Evolutionary conservation across 306 rosid genomes (phyloP).

Genomic region (Trifolium fragiferum): DNA sequence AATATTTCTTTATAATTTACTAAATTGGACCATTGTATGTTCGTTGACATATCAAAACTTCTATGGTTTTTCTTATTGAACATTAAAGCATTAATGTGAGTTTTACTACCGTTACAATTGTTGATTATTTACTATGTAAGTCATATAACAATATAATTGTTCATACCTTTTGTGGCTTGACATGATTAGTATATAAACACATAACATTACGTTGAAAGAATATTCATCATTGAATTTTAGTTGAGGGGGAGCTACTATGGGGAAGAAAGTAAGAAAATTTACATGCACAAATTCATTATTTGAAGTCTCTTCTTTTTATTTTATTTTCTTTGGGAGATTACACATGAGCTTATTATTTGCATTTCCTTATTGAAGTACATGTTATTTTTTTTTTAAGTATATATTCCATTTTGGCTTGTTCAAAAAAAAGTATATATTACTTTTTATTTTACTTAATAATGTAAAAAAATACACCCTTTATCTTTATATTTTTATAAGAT

Average conservation of each 20-base stretch:
- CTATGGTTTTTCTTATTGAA: background rate
- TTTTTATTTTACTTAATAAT: too few relatives aligned
- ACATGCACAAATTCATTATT: background rate
- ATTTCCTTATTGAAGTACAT: conserved; percentile 6
- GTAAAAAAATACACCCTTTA: background rate
- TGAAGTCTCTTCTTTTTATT: background rate
- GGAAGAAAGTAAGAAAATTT: conserved; percentile 34
- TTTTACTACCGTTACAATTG: conserved; percentile 3
- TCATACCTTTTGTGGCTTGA: conserved; percentile 1
- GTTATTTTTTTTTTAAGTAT: background rate
- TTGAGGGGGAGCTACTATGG: conserved; percentile 38
- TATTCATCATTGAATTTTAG: conserved; percentile 1
- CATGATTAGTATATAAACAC: conserved; percentile 32
- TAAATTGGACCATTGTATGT: background rate
- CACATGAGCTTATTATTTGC: background rate
- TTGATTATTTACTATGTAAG: conserved; percentile 25
- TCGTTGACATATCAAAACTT: background rate
- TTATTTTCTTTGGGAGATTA: background rate
- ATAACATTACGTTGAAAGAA: background rate
- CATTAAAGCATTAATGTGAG: background rate
- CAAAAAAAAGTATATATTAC: too few relatives aligned
- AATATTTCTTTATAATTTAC: background rate
- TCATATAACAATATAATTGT: background rate
- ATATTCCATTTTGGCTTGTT: too few relatives aligned
- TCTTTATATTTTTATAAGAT: background rate